A percentile compares a stretch with the other conserved stretches of the same genome.
Conservation (phyloP, 2,329 filamentous ascomycete species). For the Zymoseptoria tritici region DNA sequence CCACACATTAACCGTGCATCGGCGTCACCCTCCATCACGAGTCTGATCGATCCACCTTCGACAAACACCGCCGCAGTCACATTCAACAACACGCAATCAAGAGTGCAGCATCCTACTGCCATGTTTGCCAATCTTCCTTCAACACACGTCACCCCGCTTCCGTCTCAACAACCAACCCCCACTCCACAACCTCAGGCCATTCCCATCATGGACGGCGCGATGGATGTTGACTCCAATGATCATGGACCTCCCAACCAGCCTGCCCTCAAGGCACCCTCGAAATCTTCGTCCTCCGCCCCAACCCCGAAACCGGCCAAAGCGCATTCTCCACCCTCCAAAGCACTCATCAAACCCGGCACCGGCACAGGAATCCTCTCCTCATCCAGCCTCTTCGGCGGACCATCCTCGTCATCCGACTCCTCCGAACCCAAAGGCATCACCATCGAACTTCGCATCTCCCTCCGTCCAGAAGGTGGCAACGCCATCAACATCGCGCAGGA, state of each 20-base stretch:
- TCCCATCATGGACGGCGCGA: conserved; percentile 22
- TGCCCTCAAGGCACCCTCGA: conserved; percentile 18
- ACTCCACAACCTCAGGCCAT: conserved; percentile 3
- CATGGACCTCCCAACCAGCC: conserved; percentile 10
- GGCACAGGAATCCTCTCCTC: conserved; percentile 56
- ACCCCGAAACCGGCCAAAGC: conserved; percentile 38
- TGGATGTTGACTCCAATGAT: conserved; percentile 23
- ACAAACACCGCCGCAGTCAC: conserved; percentile 4
- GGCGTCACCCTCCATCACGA: conserved; percentile 84
- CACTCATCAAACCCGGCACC: conserved; percentile 34
- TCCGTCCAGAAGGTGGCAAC: conserved; percentile 76
- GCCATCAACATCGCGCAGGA: conserved; percentile 93
- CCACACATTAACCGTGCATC: conserved; percentile 61
- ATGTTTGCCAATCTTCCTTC: not conserved
- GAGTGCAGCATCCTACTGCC: conserved; percentile 13
- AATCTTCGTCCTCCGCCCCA: conserved; percentile 21
- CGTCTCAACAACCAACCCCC: conserved; percentile 10
- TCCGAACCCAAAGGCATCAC: conserved; percentile 50
- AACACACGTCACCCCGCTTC: not conserved
- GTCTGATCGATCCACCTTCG: conserved; percentile 67
- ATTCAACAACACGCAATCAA: conserved; percentile 18
- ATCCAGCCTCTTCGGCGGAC: conserved; percentile 52
- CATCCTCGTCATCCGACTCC: conserved; percentile 39
- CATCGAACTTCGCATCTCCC: conserved; percentile 77
- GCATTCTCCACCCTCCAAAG: conserved; percentile 42